Evolutionary conservation across 2,329 filamentous ascomycete genomes (phyloP).

Genomic region (Aspergillus sp.): DNA sequence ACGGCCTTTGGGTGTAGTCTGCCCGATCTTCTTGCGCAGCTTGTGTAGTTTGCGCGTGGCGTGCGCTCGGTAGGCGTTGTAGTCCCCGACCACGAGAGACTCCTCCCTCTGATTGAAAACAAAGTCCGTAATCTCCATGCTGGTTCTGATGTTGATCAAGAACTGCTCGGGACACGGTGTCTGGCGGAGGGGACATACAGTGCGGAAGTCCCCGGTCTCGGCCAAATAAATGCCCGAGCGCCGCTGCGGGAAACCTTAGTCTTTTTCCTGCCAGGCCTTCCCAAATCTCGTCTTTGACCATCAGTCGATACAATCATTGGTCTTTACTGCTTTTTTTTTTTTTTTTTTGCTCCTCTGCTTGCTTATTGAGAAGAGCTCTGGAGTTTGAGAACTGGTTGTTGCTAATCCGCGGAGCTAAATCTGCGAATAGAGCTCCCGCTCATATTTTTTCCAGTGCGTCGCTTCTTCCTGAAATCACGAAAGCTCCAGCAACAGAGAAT

Average conservation of each 20-base stretch:
- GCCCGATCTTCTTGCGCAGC: slow-evolving; percentile 75
- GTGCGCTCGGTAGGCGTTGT: slow-evolving; percentile 74
- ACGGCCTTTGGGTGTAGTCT: slow-evolving; percentile 74
- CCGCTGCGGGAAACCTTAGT: slow-evolving; percentile 16
- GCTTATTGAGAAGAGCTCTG: background rate
- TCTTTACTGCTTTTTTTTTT: slow-evolving; percentile 1
- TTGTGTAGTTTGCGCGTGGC: slow-evolving; percentile 75
- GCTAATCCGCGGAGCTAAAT: background rate
- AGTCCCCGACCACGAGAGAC: slow-evolving; percentile 81
- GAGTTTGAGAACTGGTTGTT: background rate
- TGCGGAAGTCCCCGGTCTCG: slow-evolving; percentile 25
- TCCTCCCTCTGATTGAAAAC: slow-evolving; percentile 72
- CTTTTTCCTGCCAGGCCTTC: slow-evolving; percentile 15
- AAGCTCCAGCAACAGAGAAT: background rate
- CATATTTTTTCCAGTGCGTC: slow-evolving; percentile 11
- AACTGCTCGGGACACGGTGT: background rate
- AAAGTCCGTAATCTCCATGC: slow-evolving; percentile 86
- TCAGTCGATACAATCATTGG: background rate
- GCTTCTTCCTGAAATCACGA: slow-evolving; percentile 7
- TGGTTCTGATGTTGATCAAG: slow-evolving; percentile 4
- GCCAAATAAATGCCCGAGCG: slow-evolving; percentile 27
- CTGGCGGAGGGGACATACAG: slow-evolving; percentile 8
- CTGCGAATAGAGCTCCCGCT: background rate
- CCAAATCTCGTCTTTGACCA: slow-evolving; percentile 11
- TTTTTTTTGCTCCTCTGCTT: background rate